phyloP scores from a whole-genome alignment of 202 grass and related monocot species.

The Saccharum hybrid region DNA sequence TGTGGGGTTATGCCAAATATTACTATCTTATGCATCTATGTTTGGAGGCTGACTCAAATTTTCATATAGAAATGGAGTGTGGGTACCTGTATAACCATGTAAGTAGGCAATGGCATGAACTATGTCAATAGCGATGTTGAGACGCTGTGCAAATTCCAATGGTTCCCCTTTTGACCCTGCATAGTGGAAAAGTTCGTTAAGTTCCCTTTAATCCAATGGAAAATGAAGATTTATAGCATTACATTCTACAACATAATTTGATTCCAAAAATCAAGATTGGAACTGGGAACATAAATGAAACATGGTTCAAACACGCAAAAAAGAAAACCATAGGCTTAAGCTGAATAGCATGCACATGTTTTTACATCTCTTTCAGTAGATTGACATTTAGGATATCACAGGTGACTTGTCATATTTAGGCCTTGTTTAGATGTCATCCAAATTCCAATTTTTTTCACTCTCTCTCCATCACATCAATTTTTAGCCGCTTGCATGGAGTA shows the following conservation, averaged over 20 bases:
- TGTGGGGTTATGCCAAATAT: background rate
- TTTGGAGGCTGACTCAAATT: background rate
- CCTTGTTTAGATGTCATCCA: no score
- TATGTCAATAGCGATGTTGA: conserved; percentile 83
- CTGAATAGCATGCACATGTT: conserved; percentile 18
- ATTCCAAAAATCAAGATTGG: background rate
- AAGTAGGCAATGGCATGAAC: conserved; percentile 85
- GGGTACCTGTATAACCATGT: conserved; percentile 77
- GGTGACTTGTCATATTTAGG: background rate
- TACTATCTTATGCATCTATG: background rate
- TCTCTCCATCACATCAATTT: no score
- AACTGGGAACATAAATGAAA: conserved; percentile 16
- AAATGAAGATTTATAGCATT: background rate
- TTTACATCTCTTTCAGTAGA: conserved; percentile 12
- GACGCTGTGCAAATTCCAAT: conserved; percentile 73
- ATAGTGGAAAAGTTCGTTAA: conserved; percentile 5
- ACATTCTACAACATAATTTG: conserved; percentile 20
- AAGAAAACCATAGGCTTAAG: background rate
- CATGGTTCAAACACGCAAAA: background rate
- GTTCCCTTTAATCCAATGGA: background rate
- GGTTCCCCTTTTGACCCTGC: conserved; percentile 59
- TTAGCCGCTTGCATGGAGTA: no score
- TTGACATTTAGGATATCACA: background rate
- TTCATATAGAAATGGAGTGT: conserved; percentile 1
- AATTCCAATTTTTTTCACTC: no score